These are phyloP conservation scores for Cyberlindnera misumaiensis DNA, from an alignment of 805 yeast genomes.

Conservation along the genomic window DNA sequence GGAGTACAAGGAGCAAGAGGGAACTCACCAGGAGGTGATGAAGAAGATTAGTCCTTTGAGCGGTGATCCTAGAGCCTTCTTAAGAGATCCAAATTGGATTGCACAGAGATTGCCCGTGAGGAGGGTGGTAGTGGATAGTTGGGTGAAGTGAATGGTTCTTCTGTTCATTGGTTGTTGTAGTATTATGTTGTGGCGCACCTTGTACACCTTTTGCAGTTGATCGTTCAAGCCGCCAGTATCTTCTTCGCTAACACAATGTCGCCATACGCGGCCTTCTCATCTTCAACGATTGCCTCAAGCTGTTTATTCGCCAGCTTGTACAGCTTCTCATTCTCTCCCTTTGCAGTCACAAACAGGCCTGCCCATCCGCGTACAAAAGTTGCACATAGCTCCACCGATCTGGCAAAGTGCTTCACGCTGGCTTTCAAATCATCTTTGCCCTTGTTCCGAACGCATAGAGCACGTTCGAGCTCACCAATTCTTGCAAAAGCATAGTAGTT, in stretches of 20 bases:
- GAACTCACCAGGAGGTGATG: slow-evolving; percentile 40
- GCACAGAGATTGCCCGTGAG: slow-evolving; percentile 48
- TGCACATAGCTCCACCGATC: slow-evolving; percentile 74
- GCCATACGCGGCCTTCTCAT: slow-evolving; percentile 10
- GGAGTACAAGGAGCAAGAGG: slow-evolving; percentile 71
- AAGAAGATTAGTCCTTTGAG: slow-evolving; percentile 38
- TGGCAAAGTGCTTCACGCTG: slow-evolving; percentile 43
- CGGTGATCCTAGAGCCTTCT: slow-evolving; percentile 60
- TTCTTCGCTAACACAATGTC: slow-evolving; percentile 16
- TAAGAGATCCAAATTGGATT: slow-evolving; percentile 88
- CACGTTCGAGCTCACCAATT: slow-evolving; percentile 47
- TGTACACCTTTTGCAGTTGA: neutral
- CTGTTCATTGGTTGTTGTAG: neutral
- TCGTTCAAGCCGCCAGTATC: neutral
- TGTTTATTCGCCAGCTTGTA: slow-evolving; percentile 8
- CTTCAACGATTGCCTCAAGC: slow-evolving; percentile 12
- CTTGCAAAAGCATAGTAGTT: slow-evolving; percentile 62
- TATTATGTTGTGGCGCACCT: neutral
- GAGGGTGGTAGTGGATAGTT: slow-evolving; percentile 12
- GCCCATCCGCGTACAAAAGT: slow-evolving; percentile 67
- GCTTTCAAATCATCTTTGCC: slow-evolving; percentile 5
- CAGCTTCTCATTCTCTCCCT: slow-evolving; percentile 16
- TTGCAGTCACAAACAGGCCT: slow-evolving; percentile 43
- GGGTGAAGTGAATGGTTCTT: too few relatives aligned
- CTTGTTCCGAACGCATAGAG: slow-evolving; percentile 6